Conservation (phyloP, 345 rosid species). For the Brassica cretica region DNA sequence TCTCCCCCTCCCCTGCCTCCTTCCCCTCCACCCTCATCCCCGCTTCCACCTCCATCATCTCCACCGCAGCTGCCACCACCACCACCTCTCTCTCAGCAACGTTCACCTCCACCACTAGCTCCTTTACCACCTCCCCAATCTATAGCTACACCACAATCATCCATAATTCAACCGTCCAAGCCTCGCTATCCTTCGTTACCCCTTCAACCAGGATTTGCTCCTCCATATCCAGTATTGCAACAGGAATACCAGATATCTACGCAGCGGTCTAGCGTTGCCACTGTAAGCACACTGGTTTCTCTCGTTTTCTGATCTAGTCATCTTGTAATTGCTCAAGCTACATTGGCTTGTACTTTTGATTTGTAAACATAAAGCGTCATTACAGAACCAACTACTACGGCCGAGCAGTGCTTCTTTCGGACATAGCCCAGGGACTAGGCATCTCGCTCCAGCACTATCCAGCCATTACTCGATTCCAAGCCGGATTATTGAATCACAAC, state of each 20-base stretch:
- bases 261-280: constrained; percentile 46
- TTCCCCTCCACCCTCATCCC: constrained; percentile 56
- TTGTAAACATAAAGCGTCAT: constrained; percentile 59
- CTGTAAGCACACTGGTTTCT: constrained; percentile 44
- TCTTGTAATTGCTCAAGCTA: constrained; percentile 1
- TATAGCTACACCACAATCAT: constrained; percentile 36
- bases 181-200: constrained; percentile 51
- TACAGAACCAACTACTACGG: constrained; percentile 58
- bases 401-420: constrained; percentile 52
- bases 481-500: constrained; percentile 58
- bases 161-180: constrained; percentile 43
- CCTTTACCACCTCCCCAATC: constrained; percentile 56
- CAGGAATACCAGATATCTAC: constrained; percentile 57
- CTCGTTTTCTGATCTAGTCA: constrained; percentile 5
- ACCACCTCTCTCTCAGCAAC: constrained; percentile 39
- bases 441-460: constrained; percentile 53
- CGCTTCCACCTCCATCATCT: constrained; percentile 43
- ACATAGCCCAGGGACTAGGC: constrained; percentile 56
- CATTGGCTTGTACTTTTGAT: constrained; percentile 1
- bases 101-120: constrained; percentile 62
- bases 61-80: constrained; percentile 47
- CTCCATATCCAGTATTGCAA: constrained; percentile 56
- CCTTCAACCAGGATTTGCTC: constrained; percentile 48
- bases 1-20: constrained; percentile 68
- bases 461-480: constrained; percentile 61